Conservation (phyloP, 2,329 filamentous ascomycete genomes). For the Xylaria sp. region DNA sequence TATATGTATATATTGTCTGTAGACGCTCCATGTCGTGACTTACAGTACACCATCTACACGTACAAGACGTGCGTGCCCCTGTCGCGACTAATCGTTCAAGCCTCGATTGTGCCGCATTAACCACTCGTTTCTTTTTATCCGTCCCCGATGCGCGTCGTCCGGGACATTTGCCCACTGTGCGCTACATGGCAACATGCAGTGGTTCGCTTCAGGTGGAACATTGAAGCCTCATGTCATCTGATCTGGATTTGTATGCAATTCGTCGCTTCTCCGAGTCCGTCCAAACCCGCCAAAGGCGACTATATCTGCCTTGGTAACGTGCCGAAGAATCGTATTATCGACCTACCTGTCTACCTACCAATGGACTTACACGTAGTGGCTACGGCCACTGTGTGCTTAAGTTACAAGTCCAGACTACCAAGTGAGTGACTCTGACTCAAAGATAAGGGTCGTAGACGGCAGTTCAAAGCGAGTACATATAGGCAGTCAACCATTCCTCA, state of each 20-base stretch:
- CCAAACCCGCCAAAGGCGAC: background rate
- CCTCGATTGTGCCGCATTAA: background rate
- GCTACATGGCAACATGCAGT: no score
- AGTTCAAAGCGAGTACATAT: no score
- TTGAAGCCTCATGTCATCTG: background rate
- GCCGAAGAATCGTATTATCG: background rate
- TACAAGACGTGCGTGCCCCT: no score
- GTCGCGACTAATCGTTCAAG: background rate
- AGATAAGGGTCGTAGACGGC: no score
- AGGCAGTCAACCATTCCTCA: no score
- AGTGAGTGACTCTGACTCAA: no score
- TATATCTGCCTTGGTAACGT: background rate
- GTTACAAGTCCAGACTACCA: no score
- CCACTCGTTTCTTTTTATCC: background rate
- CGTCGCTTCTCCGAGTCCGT: background rate
- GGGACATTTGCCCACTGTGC: background rate
- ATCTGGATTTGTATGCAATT: background rate
- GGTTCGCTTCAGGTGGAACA: background rate
- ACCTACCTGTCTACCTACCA: background rate
- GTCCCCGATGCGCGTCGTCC: background rate
- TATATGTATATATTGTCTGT: no score
- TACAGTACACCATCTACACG: no score
- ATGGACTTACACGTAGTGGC: no score
- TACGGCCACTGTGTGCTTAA: no score
- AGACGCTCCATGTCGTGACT: no score